phyloP scores from a whole-genome alignment of 306 rosid genomes.

The Dalbergia cultrata region DNA sequence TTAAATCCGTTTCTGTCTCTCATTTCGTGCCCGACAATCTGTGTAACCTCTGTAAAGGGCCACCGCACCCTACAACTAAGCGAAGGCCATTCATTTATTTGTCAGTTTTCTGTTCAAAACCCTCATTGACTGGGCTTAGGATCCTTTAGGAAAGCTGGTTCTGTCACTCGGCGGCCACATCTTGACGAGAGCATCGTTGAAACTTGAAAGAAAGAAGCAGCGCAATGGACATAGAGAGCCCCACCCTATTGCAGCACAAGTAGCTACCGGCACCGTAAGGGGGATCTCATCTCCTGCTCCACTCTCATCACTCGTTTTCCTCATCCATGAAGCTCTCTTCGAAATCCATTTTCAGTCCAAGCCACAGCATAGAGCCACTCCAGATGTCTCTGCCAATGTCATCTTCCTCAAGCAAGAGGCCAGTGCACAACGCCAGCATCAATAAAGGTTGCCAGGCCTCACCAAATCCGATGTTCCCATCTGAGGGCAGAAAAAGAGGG shows the following conservation, averaged over 20 bases:
- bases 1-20: constrained; percentile 23
- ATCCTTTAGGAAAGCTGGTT: constrained; percentile 20
- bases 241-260: constrained; percentile 52
- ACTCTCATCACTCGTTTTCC: constrained; percentile 72
- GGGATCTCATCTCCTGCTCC: constrained; percentile 65
- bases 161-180: constrained; percentile 40
- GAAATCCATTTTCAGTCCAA: constrained; percentile 81
- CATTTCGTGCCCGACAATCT: background rate
- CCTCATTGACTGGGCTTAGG: constrained; percentile 13
- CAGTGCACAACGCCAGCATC: constrained; percentile 74
- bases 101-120: background rate
- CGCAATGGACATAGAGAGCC: constrained; percentile 51
- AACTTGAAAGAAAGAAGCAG: background rate
- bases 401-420: constrained; percentile 76
- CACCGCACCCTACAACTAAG: constrained; percentile 46
- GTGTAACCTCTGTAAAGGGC: background rate
- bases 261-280: constrained; percentile 49
- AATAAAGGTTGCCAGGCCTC: constrained; percentile 82
- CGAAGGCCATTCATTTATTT: constrained; percentile 40
- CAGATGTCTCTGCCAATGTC: constrained; percentile 74
- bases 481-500: constrained; percentile 69
- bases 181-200: background rate
- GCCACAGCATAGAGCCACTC: constrained; percentile 69
- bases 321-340: constrained; percentile 90
- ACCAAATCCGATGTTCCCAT: constrained; percentile 75